Evolutionary conservation across 1,284 basidiomycete species (phyloP).

Genomic region (Leccinum solheimii): DNA sequence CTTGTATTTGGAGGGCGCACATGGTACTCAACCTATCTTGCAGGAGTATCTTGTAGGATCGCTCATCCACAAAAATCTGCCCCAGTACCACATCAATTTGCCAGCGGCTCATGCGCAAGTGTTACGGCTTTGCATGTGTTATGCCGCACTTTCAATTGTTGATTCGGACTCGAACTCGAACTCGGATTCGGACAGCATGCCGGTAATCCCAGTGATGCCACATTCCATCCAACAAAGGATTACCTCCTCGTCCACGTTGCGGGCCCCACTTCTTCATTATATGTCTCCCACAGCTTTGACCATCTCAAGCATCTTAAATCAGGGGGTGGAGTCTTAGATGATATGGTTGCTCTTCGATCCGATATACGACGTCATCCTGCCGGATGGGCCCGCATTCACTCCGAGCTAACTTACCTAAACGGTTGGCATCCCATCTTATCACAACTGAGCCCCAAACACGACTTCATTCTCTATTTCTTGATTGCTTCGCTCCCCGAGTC

Average conservation of each 20-base stretch:
- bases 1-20: too few relatives aligned
- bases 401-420: not conserved
- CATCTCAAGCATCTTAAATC: not conserved
- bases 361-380: not conserved
- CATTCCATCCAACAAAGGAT: too few relatives aligned
- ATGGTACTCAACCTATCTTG: not conserved
- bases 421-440: not conserved
- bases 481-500: not conserved
- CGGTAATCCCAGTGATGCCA: too few relatives aligned
- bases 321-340: not conserved
- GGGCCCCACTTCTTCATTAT: not conserved
- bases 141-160: not conserved
- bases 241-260: not conserved
- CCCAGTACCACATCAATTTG: conserved; percentile 1
- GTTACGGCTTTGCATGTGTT: conserved; percentile 2
- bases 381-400: not conserved
- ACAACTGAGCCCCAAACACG: not conserved
- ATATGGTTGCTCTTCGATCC: not conserved
- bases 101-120: conserved; percentile 6
- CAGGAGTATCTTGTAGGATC: not conserved
- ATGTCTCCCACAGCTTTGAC: not conserved
- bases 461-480: conserved; percentile 3
- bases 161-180: not conserved
- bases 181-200: not conserved
- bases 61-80: not conserved